Base-by-base conservation (phyloP, 2,329 filamentous ascomycete genomes). In the Bisporella sp. region DNA sequence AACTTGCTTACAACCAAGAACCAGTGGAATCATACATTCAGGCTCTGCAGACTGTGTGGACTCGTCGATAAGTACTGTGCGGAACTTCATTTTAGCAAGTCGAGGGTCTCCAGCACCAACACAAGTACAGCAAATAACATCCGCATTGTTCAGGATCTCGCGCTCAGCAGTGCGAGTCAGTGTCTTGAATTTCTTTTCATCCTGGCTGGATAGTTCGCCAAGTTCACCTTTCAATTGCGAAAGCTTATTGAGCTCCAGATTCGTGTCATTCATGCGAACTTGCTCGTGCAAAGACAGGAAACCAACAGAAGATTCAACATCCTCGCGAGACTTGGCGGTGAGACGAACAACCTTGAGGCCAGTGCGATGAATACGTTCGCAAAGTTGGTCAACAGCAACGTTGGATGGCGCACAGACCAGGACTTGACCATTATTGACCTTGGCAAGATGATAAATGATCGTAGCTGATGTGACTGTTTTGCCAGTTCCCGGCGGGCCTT, bases 391-490 rank as follows among this genome's bases (percentile, higher is more conserved):
- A 31, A 99, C 93, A 6, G 93, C 93, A 55, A 99, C 93, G 75
- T 99, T 99, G 46, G 93, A 99, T 1, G 93, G 93, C 12, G 93
- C 93, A 63, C 93, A 99, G 43, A 99, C 93, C 35, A 99, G 77
- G 4, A 99, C 92, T 64, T 96, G 93, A 48, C 91, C 90, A 56
- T 87, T 90, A 61, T 91, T 97, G 70, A 95, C 87, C 73, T 96
- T 97, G 59, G 90, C 89, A 52, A 99, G 76, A 66, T 99, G 93
- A 65, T 96, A 97, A 66, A 99, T 99, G 67, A 99, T 95, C 1
- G 93, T 99, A 33, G 93, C 93, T 35, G 93, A 99, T 12, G 93
- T 99, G 52, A 99, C 93, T 0, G 93, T 99, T 77, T 99, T 99
- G 65, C 93, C 93, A 4, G 93, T 99, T 65, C 93, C 93, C 0